These are phyloP conservation scores for Piper longum DNA, from an alignment of 164 flowering plant genomes.

Conservation along the genomic window DNA sequence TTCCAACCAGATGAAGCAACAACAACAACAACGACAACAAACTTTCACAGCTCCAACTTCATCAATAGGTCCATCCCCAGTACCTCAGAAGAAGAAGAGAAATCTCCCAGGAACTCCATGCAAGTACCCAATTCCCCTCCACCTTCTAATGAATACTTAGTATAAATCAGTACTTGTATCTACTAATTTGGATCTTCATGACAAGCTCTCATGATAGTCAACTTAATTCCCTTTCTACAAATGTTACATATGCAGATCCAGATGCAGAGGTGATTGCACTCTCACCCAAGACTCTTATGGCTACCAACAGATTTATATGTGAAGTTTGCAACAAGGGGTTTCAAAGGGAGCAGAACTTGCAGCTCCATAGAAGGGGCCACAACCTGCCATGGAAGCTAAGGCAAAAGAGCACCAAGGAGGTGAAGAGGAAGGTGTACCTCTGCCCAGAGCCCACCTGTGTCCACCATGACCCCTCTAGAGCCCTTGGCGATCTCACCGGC, in stretches of 20 bases:
- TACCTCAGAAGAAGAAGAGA: constrained; percentile 48
- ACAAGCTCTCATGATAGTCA: too few species aligned
- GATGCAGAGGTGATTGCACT: constrained; percentile 87
- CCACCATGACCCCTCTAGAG: constrained; percentile 81
- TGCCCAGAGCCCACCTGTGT: constrained; percentile 90
- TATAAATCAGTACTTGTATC: background rate
- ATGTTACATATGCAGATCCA: constrained; percentile 38
- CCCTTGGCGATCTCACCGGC: constrained; percentile 89
- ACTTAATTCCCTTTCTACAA: too few species aligned
- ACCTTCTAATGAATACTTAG: too few species aligned
- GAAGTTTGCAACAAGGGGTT: constrained; percentile 97
- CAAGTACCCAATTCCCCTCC: constrained; percentile 24
- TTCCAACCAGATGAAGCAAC: constrained; percentile 19
- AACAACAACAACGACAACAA: background rate
- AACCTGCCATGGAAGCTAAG: constrained; percentile 87
- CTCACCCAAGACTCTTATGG: constrained; percentile 90
- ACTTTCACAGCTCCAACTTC: constrained; percentile 24
- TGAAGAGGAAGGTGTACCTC: constrained; percentile 58
- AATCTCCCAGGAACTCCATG: constrained; percentile 78
- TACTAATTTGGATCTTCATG: too few species aligned
- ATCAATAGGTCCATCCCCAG: constrained; percentile 21
- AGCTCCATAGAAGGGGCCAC: constrained; percentile 92
- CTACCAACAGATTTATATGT: constrained; percentile 84
- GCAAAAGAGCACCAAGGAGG: constrained; percentile 76
- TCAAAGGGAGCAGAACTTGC: constrained; percentile 86